Base-by-base conservation (phyloP, 805 yeast genomes). In the Komagataella populi region DNA sequence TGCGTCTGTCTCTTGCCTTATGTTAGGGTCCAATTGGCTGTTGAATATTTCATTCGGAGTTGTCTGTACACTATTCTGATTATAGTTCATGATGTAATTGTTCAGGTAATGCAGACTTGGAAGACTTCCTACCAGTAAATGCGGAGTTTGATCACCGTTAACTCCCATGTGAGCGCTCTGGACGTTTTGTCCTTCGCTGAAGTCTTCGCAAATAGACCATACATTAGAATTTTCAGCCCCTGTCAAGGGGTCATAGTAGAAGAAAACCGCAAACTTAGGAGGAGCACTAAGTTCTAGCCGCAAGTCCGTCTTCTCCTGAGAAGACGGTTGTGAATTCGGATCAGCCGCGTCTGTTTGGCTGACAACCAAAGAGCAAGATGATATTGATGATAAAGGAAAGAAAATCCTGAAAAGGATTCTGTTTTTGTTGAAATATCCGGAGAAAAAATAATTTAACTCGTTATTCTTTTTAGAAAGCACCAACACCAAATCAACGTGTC, bases 141-240 rank as follows among this genome's bases (percentile, higher is more conserved):
- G 93, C 1, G 90, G 89, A 12, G 80, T 70, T 18, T 76, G 74
- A 3, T 79, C 70, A 1, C 87, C 86, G 3, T 80, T 80, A 30
- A 73, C 77, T 16, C 74, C 72, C 30, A 72, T 68, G 60, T 70
- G 79, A 0, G 93, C 91, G 53, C 73, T 75, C 51, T 78, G 79
- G 5, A 86, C 93, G 61, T 85, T 91, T 59, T 83, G 88, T 12
- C 87, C 90, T 59, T 85, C 93, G 53, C 87, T 81, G 57, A 86
- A 86, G 65, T 86, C 95, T 53, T 84, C 91, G 64, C 91, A 84
- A 23, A 84, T 81, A 1, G 86, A 81, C 90, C 90, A 83, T 58
- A 80, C 85, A 61, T 82, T 82, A 22, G 73, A 63, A 55, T 74
- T 70, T 45, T 74, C 70, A 55, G 73, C 72, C 1, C 68, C 69